Conservation (phyloP, 2,329 filamentous ascomycete genomes). For the Botryotinia narcissicola region DNA sequence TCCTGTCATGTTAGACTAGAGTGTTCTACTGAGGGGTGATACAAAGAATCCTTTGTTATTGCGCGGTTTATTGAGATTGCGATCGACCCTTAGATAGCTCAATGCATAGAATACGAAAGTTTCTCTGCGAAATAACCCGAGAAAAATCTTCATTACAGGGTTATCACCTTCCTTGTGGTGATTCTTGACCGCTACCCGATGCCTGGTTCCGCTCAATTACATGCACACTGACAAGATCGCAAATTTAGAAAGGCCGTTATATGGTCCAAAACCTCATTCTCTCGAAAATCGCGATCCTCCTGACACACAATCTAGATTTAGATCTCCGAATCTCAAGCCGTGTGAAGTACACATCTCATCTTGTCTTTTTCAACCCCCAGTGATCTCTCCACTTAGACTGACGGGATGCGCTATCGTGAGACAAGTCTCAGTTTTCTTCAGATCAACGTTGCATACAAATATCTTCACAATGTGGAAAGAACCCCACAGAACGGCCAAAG, state of each 20-base stretch:
- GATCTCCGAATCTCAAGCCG: constrained; percentile 12
- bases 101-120: constrained; percentile 8
- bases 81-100: constrained; percentile 5
- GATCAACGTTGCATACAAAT: constrained; percentile 16
- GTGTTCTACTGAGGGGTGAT: neutral
- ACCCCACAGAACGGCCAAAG: neutral
- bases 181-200: constrained; percentile 5
- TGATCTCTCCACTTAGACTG: neutral
- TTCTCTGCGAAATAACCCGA: neutral
- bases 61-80: constrained; percentile 7
- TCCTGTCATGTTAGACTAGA: neutral
- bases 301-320: constrained; percentile 17
- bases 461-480: neutral
- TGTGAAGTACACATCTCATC: constrained; percentile 7
- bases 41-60: neutral
- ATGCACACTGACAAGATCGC: neutral
- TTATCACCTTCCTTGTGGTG: neutral
- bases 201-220: neutral
- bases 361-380: neutral
- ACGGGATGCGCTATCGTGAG: neutral
- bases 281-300: constrained; percentile 3
- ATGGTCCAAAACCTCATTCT: neutral
- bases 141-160: neutral
- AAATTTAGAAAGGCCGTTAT: constrained; percentile 13
- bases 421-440: constrained; percentile 11